Conservation (phyloP, 1,284 basidiomycete species). For the Ceratobasidium theobromae region DNA sequence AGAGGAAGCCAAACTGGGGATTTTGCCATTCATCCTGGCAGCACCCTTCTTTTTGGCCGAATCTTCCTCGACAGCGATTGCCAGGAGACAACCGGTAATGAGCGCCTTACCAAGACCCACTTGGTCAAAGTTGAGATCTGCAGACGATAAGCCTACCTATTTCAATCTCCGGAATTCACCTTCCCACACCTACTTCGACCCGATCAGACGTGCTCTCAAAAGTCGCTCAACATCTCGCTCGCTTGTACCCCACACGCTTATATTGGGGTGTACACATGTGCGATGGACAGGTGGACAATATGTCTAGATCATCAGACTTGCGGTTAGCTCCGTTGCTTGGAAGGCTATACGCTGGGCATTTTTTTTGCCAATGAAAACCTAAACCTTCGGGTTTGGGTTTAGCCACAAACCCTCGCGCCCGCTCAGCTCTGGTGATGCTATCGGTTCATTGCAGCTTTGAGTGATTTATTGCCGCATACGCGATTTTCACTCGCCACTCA, state of each 20-base stretch:
- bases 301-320: conserved; percentile 15
- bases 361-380: neutral
- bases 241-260: neutral
- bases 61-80: neutral
- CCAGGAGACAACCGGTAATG: conserved; percentile 17
- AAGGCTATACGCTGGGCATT: neutral
- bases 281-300: neutral
- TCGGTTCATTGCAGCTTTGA: neutral
- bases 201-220: conserved; percentile 13
- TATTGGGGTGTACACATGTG: neutral
- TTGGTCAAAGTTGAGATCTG: conserved; percentile 13
- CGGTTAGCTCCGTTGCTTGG: conserved; percentile 23
- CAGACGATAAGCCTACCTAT: conserved; percentile 1
- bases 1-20: neutral
- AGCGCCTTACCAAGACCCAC: neutral
- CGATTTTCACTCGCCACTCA: neutral
- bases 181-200: conserved; percentile 4
- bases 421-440: neutral
- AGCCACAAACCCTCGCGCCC: neutral
- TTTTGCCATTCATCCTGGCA: neutral
- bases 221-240: neutral
- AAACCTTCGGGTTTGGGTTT: conserved; percentile 1
- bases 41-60: neutral
- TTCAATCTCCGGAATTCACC: conserved; percentile 20
- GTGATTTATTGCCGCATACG: neutral